phyloP scores from a whole-genome alignment of 208 protist species.

The Crithidia sp. region DNA sequence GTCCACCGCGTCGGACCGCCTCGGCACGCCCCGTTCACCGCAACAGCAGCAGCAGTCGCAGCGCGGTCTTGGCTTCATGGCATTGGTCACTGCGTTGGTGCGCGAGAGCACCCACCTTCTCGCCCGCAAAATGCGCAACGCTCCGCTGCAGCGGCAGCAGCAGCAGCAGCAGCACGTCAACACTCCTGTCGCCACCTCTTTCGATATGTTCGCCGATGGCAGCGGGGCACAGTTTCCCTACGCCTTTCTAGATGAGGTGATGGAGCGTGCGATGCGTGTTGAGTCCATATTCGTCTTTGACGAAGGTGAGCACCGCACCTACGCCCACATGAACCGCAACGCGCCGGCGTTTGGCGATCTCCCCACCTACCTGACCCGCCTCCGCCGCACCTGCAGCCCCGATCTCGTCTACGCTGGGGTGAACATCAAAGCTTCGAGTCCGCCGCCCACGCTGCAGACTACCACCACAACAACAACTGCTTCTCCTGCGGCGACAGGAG shows the following conservation, averaged over 20 bases:
- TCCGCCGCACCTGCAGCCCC: conserved; percentile 85
- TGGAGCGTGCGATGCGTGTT: conserved; percentile 50
- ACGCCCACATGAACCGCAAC: conserved; percentile 64
- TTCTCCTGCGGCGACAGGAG: background rate
- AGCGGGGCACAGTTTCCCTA: conserved; percentile 70
- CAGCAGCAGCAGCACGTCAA: background rate
- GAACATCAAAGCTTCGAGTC: conserved; percentile 35
- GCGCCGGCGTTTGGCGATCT: conserved; percentile 77
- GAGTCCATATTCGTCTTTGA: conserved; percentile 82
- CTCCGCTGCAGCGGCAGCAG: background rate
- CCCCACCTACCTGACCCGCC: conserved; percentile 75
- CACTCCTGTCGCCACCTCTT: conserved; percentile 6
- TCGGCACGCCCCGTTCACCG: too few relatives aligned
- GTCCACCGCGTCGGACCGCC: too few relatives aligned
- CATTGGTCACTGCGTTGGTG: conserved; percentile 15
- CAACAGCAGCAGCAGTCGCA: background rate
- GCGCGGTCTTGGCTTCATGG: conserved; percentile 13
- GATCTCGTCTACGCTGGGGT: conserved; percentile 92
- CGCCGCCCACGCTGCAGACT: background rate
- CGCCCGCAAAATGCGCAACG: conserved; percentile 9
- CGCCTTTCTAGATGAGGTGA: conserved; percentile 70
- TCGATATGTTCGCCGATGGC: conserved; percentile 30
- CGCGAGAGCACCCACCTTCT: conserved; percentile 16
- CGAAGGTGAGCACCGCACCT: conserved; percentile 67
- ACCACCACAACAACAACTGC: background rate